Base-by-base conservation (phyloP, 2,329 filamentous ascomycete genomes). In the Penicillium sp. region DNA sequence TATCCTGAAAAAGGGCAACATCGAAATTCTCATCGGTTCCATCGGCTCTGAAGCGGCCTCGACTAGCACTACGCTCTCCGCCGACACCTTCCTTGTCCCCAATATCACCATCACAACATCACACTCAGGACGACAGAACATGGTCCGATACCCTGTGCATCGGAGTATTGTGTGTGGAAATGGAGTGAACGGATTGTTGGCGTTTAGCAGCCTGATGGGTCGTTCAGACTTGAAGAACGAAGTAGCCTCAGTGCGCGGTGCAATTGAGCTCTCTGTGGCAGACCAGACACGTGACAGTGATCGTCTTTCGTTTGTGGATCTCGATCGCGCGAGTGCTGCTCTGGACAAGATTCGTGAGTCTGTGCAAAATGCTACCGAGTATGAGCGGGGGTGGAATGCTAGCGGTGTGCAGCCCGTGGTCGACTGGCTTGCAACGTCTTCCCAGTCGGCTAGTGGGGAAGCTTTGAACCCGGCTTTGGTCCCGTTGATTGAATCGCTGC, bases 101-200 rank as follows among this genome's bases (percentile, higher is more conserved):
- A 77, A 77, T 0, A 77, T 95, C 27, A 82, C 87, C 16, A 86
- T 87, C 34, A 80, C 80, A 1, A 77, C 75, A 5, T 82, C 85
- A 11, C 77, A 76, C 50, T 80, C 79, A 13, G 82, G 83, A 7
- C 76, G 81, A 50, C 77, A 81, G 46, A 82, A 82, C 10, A 78
- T 82, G 13, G 76, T 93, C 34, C 81, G 82, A 6, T 89, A 88
- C 36, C 90, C 91, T 0, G 89, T 96, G 1, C 91, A 97, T 63
- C 87, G 84, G 62, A 81, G 85, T 0, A 69, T 96, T 13, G 59
- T 96, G 8, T 78, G 95, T 7, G 83, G 82, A 0, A 78, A 87
- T 40, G 89, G 88, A 0, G 70, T 95, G 2, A 72, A 79, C 43
- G 88, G 86, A 6, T 80, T 85, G 1, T 59, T 72, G 27, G 56